Conservation (phyloP, 768 basidiomycete genomes). For the Lentinula sp. region DNA sequence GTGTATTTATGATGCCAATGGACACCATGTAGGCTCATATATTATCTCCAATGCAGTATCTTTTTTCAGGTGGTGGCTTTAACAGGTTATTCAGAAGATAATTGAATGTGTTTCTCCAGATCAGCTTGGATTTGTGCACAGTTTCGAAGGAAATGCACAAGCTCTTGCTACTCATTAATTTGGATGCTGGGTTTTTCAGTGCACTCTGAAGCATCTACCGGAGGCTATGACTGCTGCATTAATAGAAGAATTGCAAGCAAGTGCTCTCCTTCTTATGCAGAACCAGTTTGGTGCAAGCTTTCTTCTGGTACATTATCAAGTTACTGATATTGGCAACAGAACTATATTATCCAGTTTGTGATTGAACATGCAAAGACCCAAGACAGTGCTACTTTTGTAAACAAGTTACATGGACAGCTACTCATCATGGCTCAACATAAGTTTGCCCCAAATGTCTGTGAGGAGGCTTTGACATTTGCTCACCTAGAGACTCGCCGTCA, state of each 20-base stretch:
- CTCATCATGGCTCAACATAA: conserved; percentile 80
- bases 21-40: conserved; percentile 74
- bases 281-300: conserved; percentile 82
- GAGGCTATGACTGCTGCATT: conserved; percentile 61
- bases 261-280: conserved; percentile 69
- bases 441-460: conserved; percentile 94
- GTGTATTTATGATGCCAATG: conserved; percentile 88
- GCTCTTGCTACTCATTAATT: conserved; percentile 85
- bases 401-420: conserved; percentile 71
- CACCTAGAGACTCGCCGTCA: conserved; percentile 55
- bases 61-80: neutral
- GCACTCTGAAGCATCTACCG: conserved; percentile 83
- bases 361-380: conserved; percentile 71
- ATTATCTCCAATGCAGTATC: conserved; percentile 2
- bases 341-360: conserved; percentile 94
- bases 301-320: conserved; percentile 9
- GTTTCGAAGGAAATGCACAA: conserved; percentile 73
- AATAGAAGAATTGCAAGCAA: conserved; percentile 76
- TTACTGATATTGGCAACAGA: conserved; percentile 37
- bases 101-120: conserved; percentile 77
- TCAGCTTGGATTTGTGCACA: conserved; percentile 65
- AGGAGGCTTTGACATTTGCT: conserved; percentile 76
- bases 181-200: conserved; percentile 91
- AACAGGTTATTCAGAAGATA: conserved; percentile 81
- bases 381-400: conserved; percentile 63